Percentiles rank a stretch among this genome's conserved stretches.
These are phyloP conservation scores for Starmerella sp. DNA, from an alignment of 805 yeast genomes.

Conservation along the genomic window DNA sequence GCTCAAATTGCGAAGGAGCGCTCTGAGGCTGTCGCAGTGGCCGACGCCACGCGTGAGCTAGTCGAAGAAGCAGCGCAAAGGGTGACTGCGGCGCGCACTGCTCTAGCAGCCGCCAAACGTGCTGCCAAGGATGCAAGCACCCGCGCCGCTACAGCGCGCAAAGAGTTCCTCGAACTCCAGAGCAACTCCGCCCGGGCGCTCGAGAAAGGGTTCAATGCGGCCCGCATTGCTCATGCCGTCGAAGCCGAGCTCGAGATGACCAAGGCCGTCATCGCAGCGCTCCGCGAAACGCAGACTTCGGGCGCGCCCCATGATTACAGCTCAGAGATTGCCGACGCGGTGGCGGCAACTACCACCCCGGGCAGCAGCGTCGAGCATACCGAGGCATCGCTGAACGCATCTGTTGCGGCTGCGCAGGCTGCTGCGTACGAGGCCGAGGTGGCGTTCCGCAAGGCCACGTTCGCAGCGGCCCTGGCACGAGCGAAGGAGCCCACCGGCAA, in stretches of 20 bases:
- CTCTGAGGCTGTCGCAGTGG: background rate
- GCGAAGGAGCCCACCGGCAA: background rate
- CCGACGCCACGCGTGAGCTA: background rate
- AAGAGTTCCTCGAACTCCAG: background rate
- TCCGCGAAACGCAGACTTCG: background rate
- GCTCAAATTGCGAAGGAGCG: background rate
- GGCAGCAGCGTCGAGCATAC: background rate
- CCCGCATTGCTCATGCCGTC: background rate
- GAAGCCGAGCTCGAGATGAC: background rate
- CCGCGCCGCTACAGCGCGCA: background rate
- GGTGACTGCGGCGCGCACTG: background rate
- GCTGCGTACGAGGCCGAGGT: background rate
- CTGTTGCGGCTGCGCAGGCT: background rate
- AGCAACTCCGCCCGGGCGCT: background rate
- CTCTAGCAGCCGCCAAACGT: background rate
- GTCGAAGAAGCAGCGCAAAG: background rate
- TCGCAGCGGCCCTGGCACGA: background rate
- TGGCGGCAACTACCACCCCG: background rate
- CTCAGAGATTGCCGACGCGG: background rate
- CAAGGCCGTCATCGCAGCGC: background rate
- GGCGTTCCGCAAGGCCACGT: background rate
- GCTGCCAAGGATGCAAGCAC: background rate
- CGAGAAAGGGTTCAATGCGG: background rate
- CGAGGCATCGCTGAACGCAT: background rate
- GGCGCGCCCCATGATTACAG: background rate